Evolutionary conservation across 1,284 basidiomycete genomes (phyloP).

Genomic region (Spongispora temasekensis): DNA sequence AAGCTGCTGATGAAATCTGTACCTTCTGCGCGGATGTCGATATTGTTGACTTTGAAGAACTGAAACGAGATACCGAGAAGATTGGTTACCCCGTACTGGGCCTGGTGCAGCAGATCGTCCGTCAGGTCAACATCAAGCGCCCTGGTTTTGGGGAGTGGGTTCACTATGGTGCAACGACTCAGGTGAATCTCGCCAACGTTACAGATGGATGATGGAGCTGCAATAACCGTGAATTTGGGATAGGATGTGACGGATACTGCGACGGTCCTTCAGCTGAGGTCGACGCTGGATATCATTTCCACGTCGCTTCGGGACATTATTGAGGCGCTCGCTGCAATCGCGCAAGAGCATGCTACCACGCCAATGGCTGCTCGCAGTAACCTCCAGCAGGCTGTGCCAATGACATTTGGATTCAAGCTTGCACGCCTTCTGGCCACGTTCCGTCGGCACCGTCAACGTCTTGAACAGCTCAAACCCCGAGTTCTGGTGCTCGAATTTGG

Average conservation of each 20-base stretch:
- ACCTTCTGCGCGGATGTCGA: conserved; percentile 36
- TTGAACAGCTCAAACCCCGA: conserved; percentile 38
- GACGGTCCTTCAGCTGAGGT: conserved; percentile 42
- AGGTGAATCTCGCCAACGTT: conserved; percentile 29
- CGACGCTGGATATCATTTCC: conserved; percentile 39
- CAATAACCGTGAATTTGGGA: neutral
- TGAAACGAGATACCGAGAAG: conserved; percentile 40
- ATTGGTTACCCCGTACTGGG: conserved; percentile 48
- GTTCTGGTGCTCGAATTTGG: conserved; percentile 44
- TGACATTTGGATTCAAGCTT: conserved; percentile 48
- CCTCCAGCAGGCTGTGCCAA: conserved; percentile 48
- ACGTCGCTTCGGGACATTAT: conserved; percentile 33
- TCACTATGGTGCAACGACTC: conserved; percentile 49
- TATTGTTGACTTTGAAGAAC: conserved; percentile 40
- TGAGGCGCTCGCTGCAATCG: conserved; percentile 30
- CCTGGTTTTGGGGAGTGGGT: conserved; percentile 45
- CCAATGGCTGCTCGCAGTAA: conserved; percentile 49
- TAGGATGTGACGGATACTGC: conserved; percentile 50
- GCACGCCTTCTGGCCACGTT: conserved; percentile 46
- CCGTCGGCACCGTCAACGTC: conserved; percentile 39
- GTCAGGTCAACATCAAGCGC: conserved; percentile 35
- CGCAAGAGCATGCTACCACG: conserved; percentile 35
- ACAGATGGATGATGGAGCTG: neutral
- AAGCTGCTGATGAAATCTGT: conserved; percentile 38
- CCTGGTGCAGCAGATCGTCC: conserved; percentile 44